Evolutionary conservation across 2,329 filamentous ascomycete genomes (phyloP).

Genomic region (Fusarium foetens): DNA sequence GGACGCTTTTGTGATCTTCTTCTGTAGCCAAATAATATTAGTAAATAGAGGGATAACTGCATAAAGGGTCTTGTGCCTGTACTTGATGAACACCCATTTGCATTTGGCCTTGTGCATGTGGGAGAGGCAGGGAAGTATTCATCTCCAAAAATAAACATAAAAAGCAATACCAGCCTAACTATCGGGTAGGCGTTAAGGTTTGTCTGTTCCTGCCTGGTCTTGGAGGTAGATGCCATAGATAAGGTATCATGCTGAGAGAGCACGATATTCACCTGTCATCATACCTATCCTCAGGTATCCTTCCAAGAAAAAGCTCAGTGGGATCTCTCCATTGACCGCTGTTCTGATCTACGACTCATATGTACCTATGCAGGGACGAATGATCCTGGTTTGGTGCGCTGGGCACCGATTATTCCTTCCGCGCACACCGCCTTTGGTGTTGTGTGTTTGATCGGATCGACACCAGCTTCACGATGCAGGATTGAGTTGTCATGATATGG

Average conservation of each 20-base stretch:
- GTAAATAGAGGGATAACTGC: not conserved
- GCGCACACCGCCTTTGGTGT: constrained; percentile 32
- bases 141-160: not conserved
- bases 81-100: not conserved
- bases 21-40: not conserved
- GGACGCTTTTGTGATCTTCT: not conserved
- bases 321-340: constrained; percentile 23
- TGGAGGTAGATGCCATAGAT: not conserved
- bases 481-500: constrained; percentile 29
- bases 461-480: constrained; percentile 20
- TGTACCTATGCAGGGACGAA: constrained; percentile 17
- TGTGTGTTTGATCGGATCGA: constrained; percentile 17
- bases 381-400: constrained; percentile 19
- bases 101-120: not conserved
- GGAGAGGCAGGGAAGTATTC: not conserved
- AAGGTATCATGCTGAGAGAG: not conserved
- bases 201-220: constrained; percentile 7
- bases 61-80: constrained; percentile 17
- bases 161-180: constrained; percentile 8
- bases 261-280: not conserved
- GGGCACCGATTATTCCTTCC: constrained; percentile 12
- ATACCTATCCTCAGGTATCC: not conserved
- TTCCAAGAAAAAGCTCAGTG: not conserved
- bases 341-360: constrained; percentile 20
- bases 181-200: constrained; percentile 16